Evolutionary conservation across 23 red algal genomes (phyloP).

Genomic region (Gracilaria domingensis): DNA sequence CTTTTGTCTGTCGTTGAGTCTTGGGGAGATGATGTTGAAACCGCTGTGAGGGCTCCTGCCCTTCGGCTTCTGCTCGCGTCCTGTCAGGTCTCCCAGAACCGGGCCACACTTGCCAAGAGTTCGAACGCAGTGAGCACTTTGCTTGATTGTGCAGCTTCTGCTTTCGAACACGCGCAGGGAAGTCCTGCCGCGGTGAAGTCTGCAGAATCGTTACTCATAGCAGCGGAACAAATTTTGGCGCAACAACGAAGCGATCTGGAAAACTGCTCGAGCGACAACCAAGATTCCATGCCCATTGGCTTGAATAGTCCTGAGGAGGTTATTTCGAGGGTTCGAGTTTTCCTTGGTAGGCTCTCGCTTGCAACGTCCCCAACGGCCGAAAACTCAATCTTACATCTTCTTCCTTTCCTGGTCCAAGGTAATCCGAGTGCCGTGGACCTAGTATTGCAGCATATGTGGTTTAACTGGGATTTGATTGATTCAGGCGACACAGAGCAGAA

Average conservation of each 20-base stretch:
- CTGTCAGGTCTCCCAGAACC: slow-evolving; percentile 65
- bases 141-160: slow-evolving; percentile 77
- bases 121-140: slow-evolving; percentile 62
- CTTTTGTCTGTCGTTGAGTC: slow-evolving; percentile 58
- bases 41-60: slow-evolving; percentile 63
- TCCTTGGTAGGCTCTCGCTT: slow-evolving; percentile 62
- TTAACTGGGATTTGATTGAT: slow-evolving; percentile 64
- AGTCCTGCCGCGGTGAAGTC: slow-evolving; percentile 66
- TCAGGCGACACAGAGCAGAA: slow-evolving; percentile 24
- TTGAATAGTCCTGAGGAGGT: slow-evolving; percentile 61
- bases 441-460: slow-evolving; percentile 60
- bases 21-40: slow-evolving; percentile 70
- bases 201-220: slow-evolving; percentile 68
- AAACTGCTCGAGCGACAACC: neutral
- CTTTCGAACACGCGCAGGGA: slow-evolving; percentile 66
- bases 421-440: slow-evolving; percentile 50
- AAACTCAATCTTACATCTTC: slow-evolving; percentile 70
- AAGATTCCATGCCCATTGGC: slow-evolving; percentile 28
- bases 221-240: slow-evolving; percentile 69
- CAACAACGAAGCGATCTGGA: slow-evolving; percentile 67
- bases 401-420: slow-evolving; percentile 77
- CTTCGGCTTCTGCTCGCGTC: slow-evolving; percentile 58
- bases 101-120: slow-evolving; percentile 67
- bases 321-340: slow-evolving; percentile 67
- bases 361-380: slow-evolving; percentile 69